These are phyloP conservation scores for Zygnema cylindricum DNA, from an alignment of 139 green algal genomes.

Conservation along the genomic window DNA sequence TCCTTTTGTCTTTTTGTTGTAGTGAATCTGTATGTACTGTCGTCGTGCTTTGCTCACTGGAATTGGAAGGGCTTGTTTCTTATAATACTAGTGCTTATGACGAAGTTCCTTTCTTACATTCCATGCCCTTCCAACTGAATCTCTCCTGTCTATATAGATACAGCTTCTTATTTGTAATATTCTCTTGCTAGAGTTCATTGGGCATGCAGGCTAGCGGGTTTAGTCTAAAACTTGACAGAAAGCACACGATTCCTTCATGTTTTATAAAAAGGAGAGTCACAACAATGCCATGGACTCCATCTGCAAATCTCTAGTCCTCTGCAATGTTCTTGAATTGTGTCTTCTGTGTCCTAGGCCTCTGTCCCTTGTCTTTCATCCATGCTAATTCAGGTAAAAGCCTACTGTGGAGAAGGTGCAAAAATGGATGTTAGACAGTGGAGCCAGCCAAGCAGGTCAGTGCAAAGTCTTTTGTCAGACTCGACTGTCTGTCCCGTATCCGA, in stretches of 20 bases:
- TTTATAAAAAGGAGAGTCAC: too few relatives aligned
- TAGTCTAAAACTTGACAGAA: too few relatives aligned
- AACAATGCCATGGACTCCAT: too few relatives aligned
- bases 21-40: not conserved
- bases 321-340: too few relatives aligned
- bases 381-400: not conserved
- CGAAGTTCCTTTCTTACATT: not conserved
- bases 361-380: too few relatives aligned
- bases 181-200: too few relatives aligned
- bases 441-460: not conserved
- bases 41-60: not conserved
- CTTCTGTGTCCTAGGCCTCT: too few relatives aligned
- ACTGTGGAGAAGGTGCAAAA: not conserved
- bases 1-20: conserved; percentile 9
- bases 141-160: not conserved
- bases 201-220: too few relatives aligned
- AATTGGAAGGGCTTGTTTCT: not conserved
- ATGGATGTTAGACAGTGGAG: not conserved
- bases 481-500: not conserved
- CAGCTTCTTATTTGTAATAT: not conserved
- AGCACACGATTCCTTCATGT: too few relatives aligned
- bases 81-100: not conserved
- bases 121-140: not conserved
- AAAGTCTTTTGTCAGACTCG: not conserved
- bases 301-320: too few relatives aligned